Percentiles rank a stretch among this genome's conserved stretches.
Evolutionary conservation across 257 asterid species (phyloP).

Genomic region (Plantago ovata): DNA sequence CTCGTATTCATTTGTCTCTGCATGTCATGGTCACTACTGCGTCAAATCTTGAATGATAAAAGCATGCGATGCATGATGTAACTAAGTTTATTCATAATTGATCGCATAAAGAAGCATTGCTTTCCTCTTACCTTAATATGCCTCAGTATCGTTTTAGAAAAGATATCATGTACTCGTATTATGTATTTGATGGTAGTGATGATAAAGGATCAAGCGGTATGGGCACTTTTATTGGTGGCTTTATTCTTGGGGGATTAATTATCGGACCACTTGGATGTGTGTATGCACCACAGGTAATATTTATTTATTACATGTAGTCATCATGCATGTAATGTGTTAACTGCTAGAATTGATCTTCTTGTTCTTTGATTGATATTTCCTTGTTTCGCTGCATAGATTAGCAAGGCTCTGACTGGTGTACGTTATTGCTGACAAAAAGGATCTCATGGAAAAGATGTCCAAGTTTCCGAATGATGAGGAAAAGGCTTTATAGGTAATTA

Average conservation of each 20-base stretch:
- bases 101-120: too few relatives aligned
- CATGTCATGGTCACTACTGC: too few relatives aligned
- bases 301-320: background rate
- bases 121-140: too few relatives aligned
- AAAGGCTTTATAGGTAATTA: conserved; percentile 72
- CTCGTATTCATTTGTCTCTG: conserved; percentile 7
- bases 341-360: background rate
- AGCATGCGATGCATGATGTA: too few relatives aligned
- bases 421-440: conserved; percentile 68
- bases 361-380: background rate
- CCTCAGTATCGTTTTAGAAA: too few relatives aligned
- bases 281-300: conserved; percentile 91
- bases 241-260: conserved; percentile 74
- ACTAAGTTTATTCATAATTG: too few relatives aligned
- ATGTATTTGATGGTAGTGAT: conserved; percentile 41
- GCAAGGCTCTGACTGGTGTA: conserved; percentile 56
- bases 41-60: too few relatives aligned
- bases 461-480: conserved; percentile 83
- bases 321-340: background rate
- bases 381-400: conserved; percentile 42
- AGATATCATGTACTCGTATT: background rate
- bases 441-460: conserved; percentile 79
- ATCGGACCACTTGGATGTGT: conserved; percentile 74
- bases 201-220: conserved; percentile 43
- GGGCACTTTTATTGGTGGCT: conserved; percentile 65